phyloP scores from a whole-genome alignment of 257 asterid genomes.

The Ophiorrhiza pumila region DNA sequence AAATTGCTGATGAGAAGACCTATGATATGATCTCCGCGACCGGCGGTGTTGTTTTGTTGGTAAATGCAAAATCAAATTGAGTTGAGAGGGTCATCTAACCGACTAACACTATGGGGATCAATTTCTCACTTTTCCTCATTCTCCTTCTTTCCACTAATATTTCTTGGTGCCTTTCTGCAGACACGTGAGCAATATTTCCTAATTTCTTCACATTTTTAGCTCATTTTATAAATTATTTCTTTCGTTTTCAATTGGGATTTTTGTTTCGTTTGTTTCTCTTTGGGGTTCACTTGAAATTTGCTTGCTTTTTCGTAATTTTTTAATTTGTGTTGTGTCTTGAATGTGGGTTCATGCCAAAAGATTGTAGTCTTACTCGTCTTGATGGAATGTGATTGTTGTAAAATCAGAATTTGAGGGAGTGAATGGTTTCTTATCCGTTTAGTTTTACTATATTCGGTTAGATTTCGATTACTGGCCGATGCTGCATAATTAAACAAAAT shows the following conservation, averaged over 20 bases:
- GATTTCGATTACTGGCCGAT: neutral
- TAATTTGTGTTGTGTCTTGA: neutral
- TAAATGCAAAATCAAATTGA: neutral
- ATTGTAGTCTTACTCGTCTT: neutral
- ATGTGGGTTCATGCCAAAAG: neutral
- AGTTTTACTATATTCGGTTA: neutral
- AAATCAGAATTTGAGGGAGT: neutral
- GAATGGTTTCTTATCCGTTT: neutral
- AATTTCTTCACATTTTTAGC: constrained; percentile 5
- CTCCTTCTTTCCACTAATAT: constrained; percentile 26
- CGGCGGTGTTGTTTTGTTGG: neutral
- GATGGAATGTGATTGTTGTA: neutral
- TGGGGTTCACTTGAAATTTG: neutral
- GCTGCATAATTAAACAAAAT: no score
- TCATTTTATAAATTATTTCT: neutral
- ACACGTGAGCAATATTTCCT: constrained; percentile 34
- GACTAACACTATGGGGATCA: no score
- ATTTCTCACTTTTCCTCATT: constrained; percentile 28
- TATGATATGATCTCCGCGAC: neutral
- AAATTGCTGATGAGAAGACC: neutral
- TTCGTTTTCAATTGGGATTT: neutral
- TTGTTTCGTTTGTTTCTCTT: neutral
- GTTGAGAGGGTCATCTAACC: constrained; percentile 21
- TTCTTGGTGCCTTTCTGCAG: constrained; percentile 25
- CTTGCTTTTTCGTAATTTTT: neutral